Evolutionary conservation across 768 basidiomycete genomes (phyloP).

Genomic region (Lenzites betulinus): DNA sequence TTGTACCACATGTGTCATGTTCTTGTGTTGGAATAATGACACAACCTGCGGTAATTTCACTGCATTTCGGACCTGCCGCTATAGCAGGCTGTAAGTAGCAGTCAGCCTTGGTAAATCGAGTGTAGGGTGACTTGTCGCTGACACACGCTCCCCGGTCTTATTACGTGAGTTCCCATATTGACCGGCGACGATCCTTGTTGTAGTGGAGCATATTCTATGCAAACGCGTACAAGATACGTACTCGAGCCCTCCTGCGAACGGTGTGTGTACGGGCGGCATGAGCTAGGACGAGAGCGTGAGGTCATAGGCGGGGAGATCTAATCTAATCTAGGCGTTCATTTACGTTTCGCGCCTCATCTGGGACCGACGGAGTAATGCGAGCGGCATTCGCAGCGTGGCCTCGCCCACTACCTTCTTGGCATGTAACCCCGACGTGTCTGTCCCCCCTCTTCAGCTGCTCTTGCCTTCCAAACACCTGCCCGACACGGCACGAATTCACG

Average conservation of each 20-base stretch:
- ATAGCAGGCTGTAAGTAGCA: too few relatives aligned
- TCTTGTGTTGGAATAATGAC: too few relatives aligned
- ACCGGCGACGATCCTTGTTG: too few relatives aligned
- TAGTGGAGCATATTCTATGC: background rate
- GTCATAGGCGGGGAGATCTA: constrained; percentile 18
- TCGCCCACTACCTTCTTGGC: constrained; percentile 13
- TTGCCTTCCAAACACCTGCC: background rate
- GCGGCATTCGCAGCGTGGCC: background rate
- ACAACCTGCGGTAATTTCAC: too few relatives aligned
- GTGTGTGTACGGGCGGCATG: too few relatives aligned
- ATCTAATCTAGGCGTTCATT: constrained; percentile 20
- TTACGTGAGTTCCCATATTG: background rate
- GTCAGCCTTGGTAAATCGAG: too few relatives aligned
- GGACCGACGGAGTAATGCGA: background rate
- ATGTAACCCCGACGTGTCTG: constrained; percentile 17
- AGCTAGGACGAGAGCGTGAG: constrained; percentile 17
- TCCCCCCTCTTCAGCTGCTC: background rate
- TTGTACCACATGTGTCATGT: too few relatives aligned
- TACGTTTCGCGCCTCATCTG: constrained; percentile 14
- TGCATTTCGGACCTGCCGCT: too few relatives aligned
- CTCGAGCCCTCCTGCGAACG: too few relatives aligned
- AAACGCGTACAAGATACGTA: too few relatives aligned
- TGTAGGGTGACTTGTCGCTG: too few relatives aligned
- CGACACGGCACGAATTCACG: background rate
- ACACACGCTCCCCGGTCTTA: background rate